A percentile compares a stretch with the other conserved stretches of the same genome.
phyloP scores from a whole-genome alignment of 1,284 basidiomycete species.

The Ceratobasidium sp. region DNA sequence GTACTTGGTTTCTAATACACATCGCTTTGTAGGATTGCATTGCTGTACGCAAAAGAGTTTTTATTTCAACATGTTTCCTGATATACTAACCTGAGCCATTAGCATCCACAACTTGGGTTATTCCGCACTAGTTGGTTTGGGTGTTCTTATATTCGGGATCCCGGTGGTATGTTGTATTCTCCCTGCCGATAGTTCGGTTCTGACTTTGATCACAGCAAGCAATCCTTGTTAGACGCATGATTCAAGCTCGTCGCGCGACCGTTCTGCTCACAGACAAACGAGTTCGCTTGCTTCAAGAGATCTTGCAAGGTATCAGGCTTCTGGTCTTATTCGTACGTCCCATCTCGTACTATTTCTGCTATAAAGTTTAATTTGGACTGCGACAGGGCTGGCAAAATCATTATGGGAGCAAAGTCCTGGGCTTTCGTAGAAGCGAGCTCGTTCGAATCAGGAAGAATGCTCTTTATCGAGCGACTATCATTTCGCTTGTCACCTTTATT shows the following conservation, averaged over 20 bases:
- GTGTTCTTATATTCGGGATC: conserved; percentile 59
- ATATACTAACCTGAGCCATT: not conserved
- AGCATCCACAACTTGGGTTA: conserved; percentile 62
- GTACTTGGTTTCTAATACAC: conserved; percentile 69
- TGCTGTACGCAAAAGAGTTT: conserved; percentile 67
- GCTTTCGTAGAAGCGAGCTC: conserved; percentile 69
- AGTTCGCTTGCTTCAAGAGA: conserved; percentile 67
- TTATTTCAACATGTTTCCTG: not conserved
- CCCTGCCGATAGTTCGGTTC: not conserved
- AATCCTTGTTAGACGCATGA: conserved; percentile 74
- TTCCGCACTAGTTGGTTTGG: conserved; percentile 79
- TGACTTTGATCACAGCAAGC: conserved; percentile 68
- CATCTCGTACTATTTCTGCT: conserved; percentile 30
- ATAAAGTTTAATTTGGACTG: conserved; percentile 38
- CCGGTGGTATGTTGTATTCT: conserved; percentile 46
- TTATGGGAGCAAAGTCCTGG: conserved; percentile 69
- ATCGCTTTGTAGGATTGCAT: conserved; percentile 70
- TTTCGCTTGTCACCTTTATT: conserved; percentile 71
- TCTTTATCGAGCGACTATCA: conserved; percentile 62
- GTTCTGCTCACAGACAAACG: conserved; percentile 81
- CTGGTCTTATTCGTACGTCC: conserved; percentile 70
- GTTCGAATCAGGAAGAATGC: conserved; percentile 62
- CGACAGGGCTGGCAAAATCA: conserved; percentile 64
- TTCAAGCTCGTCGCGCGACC: conserved; percentile 73
- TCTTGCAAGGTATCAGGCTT: conserved; percentile 73